Conservation (phyloP, 306 rosid genomes). For the Rosa multiflora region DNA sequence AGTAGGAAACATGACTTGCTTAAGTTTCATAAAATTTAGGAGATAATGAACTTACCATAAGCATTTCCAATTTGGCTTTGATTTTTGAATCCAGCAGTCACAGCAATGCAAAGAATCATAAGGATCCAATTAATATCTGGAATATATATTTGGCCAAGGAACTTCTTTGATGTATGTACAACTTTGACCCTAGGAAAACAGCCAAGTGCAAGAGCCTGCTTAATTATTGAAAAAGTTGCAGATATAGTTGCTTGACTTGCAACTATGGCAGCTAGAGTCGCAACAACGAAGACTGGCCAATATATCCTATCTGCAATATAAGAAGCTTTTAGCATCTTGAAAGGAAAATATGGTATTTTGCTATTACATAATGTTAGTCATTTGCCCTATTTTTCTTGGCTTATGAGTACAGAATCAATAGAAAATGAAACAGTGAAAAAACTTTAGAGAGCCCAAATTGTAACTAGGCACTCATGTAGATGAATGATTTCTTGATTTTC, state of each 20-base stretch:
- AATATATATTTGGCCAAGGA: constrained; percentile 89
- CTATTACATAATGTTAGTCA: neutral
- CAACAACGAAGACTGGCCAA: constrained; percentile 95
- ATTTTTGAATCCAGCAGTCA: constrained; percentile 91
- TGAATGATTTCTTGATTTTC: neutral
- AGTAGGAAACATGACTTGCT: neutral
- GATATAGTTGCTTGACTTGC: constrained; percentile 98
- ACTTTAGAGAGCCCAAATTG: neutral
- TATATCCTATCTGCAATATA: constrained; percentile 63
- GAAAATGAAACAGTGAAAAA: neutral
- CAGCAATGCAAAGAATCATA: constrained; percentile 94
- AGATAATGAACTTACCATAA: constrained; percentile 56
- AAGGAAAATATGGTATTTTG: neutral
- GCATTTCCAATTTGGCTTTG: constrained; percentile 99
- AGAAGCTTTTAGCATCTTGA: constrained; percentile 36
- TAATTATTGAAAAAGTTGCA: constrained; percentile 87
- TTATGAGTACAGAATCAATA: neutral
- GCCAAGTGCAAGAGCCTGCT: constrained; percentile 96
- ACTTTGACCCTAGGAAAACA: constrained; percentile 98
- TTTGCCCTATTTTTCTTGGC: neutral
- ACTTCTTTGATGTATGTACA: constrained; percentile 85
- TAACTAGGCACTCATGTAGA: neutral
- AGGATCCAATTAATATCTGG: constrained; percentile 97
- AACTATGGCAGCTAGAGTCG: constrained; percentile 94
- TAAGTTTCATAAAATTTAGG: neutral